Percentiles rank a stretch among this genome's conserved stretches.
phyloP scores from a whole-genome alignment of 108 stramenopile genomes.

The Cyclotella sp. region DNA sequence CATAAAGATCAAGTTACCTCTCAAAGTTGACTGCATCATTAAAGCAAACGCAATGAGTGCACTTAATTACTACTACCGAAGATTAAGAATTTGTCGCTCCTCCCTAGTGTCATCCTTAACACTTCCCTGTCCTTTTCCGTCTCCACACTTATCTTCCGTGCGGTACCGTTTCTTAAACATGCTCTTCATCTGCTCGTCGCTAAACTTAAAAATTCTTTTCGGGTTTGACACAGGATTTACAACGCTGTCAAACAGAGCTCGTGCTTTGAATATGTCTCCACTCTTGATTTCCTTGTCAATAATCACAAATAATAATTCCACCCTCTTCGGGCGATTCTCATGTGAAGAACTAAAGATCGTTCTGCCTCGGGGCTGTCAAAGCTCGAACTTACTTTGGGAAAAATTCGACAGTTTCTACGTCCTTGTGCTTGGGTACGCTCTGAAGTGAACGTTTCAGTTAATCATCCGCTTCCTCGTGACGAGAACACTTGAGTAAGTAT shows the following conservation, averaged over 20 bases:
- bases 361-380: slow-evolving; percentile 87
- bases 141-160: slow-evolving; percentile 91
- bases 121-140: slow-evolving; percentile 66
- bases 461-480: slow-evolving; percentile 85
- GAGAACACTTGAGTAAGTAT: slow-evolving; percentile 71
- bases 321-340: slow-evolving; percentile 86
- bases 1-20: too few species aligned
- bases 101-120: slow-evolving; percentile 92
- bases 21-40: too few species aligned
- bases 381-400: slow-evolving; percentile 92
- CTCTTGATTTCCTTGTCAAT: slow-evolving; percentile 95
- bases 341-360: slow-evolving; percentile 92
- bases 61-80: too few species aligned
- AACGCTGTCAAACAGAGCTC: slow-evolving; percentile 79
- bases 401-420: slow-evolving; percentile 90
- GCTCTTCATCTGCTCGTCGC: slow-evolving; percentile 95
- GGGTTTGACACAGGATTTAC: slow-evolving; percentile 50
- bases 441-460: slow-evolving; percentile 86
- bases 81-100: slow-evolving; percentile 64
- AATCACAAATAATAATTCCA: slow-evolving; percentile 94
- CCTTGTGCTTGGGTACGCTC: slow-evolving; percentile 89
- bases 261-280: slow-evolving; percentile 81
- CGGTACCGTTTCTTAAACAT: slow-evolving; percentile 96
- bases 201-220: slow-evolving; percentile 70
- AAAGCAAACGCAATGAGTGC: too few species aligned